Percentiles rank a stretch among this genome's conserved stretches.
Conservation (phyloP, 2,329 filamentous ascomycete genomes). For the Fusarium sp. region DNA sequence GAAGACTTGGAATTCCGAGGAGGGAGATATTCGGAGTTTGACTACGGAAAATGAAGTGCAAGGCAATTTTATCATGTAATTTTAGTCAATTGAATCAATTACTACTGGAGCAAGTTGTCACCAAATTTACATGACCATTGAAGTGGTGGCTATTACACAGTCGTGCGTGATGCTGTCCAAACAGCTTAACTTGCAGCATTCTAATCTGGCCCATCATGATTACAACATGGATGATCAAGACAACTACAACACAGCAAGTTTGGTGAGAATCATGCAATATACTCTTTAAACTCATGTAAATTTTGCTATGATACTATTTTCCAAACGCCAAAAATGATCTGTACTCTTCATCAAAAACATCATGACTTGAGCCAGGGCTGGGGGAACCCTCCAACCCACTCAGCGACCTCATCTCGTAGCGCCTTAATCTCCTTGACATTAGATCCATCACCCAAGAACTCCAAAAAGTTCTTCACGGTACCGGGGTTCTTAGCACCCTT, state of each 20-base stretch:
- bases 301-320: slow-evolving; percentile 13
- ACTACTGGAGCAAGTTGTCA: not conserved
- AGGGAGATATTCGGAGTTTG: slow-evolving; percentile 21
- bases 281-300: not conserved
- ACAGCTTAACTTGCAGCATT: not conserved
- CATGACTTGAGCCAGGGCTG: slow-evolving; percentile 45
- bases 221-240: not conserved
- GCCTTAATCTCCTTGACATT: slow-evolving; percentile 73
- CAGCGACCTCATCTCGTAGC: slow-evolving; percentile 73
- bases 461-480: slow-evolving; percentile 72
- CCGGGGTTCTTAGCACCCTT: slow-evolving; percentile 72
- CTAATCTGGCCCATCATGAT: slow-evolving; percentile 7
- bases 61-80: slow-evolving; percentile 18
- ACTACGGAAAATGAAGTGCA: slow-evolving; percentile 16
- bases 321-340: slow-evolving; percentile 23
- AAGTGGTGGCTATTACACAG: not conserved
- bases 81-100: not conserved
- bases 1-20: slow-evolving; percentile 29
- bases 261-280: not conserved
- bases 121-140: not conserved
- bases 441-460: slow-evolving; percentile 73
- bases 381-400: slow-evolving; percentile 69
- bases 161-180: not conserved
- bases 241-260: not conserved
- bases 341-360: slow-evolving; percentile 12